Base-by-base conservation (phyloP, 768 basidiomycete species). In the Russula foetens region DNA sequence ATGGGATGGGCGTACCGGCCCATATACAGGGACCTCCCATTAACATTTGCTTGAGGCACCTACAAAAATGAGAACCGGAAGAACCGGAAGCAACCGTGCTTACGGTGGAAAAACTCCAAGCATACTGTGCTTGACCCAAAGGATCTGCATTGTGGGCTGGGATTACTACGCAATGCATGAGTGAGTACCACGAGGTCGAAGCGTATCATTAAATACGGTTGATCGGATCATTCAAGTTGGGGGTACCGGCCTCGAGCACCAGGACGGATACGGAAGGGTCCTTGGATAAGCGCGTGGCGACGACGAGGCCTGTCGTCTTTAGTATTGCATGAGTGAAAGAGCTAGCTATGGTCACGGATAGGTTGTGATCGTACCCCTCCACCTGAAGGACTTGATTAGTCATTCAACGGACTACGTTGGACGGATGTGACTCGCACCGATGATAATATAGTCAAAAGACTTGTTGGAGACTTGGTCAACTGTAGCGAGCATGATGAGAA, bases 391-490 rank as follows among this genome's bases (percentile, higher is more conserved):
- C 39, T 38, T 8, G 17, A 41, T 6, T n/a, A 23, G 19, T 59
- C 23, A 17, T 62, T 26, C 52, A 29, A 46, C n/a, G n/a, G 29
- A 23, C 7, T 1, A 4, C 7, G 11, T 6, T 4, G 2, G 7
- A 7, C 8, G 33, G 44, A 7, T 19, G 48, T 29, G 29, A 17
- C 7, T 29, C 56, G 15, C 24, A 60, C 67, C 63, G 9, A 66
- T 39, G 26, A 62, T 39, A 48, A 68, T 59, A 49, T 68, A 68
- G 50, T 68, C 64, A 29, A 68, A 68, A 23, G 53, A 43, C 21
- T 58, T 29, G 39, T 56, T 29, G 4, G 50, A 57, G 23, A 66
- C 61, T 44, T 57, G 63, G 43, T 60, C 46, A 29, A 67, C 39
- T 21, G 52, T 56, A 53, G 47, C 58, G n/a, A 53, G 53, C 65